Evolutionary conservation across 2,329 filamentous ascomycete species (phyloP), one percentile per base, ranked within the genome.

Genomic region (Reticulascus tulasneorum): DNA sequence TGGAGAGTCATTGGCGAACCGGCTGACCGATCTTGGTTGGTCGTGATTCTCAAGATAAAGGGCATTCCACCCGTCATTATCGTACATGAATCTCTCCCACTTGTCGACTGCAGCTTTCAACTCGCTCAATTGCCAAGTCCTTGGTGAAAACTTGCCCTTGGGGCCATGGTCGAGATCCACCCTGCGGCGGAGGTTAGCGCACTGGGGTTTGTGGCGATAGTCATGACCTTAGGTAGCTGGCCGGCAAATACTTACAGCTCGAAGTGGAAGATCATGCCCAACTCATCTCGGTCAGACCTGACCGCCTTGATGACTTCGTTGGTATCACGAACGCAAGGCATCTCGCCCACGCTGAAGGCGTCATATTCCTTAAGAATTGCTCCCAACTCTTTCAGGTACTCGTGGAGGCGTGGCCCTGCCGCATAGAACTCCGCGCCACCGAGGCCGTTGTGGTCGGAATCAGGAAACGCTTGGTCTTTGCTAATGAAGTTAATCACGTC

Each of bases 261-360:
- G 51, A 86, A 86, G 48, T 84, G 77, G 58, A 86, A 86, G 23
- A 86, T 80, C 79, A 86, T 86, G 53, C 75, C 79, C 28, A 86
- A 59, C 51, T 85, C 79, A 21, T 69, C 66, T 12, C 73, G 66
- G 33, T 75, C 71, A 16, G 66, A 70, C 4, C 66, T 66, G 3
- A 85, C 79, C 7, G 60, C 63, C 40, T 62, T 60, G 39, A 71
- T 67, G 21, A 70, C 40, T 45, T 68, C 59, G 9, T 55, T 47
- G 25, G 63, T 59, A 30, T 66, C 63, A n/a, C 59, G 51, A 12
- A 67, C 59, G 35, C 62, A 64, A 4, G 69, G 68, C 59, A 72
- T 70, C 55, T 74, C 70, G 9, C 71, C 71, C 3, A 74, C 70
- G 35, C 66, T 69, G 47, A 74, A 68, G n/a, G 66, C 66, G 40